Conservation (phyloP, 768 basidiomycete species). For the Phaeotremella fagi region DNA sequence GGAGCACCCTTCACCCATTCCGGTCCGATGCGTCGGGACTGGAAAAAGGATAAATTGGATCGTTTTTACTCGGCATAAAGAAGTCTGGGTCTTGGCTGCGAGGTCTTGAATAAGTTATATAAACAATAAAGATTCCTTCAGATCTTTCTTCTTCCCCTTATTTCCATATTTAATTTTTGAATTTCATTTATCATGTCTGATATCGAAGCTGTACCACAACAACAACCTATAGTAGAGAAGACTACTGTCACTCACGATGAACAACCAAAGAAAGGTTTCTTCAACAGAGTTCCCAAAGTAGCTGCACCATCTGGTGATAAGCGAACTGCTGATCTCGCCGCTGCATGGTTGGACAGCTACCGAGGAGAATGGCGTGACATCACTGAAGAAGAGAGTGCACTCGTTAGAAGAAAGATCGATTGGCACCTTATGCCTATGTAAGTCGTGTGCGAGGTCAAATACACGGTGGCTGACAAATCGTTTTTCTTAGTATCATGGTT, state of each 20-base stretch:
- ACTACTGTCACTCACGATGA: neutral
- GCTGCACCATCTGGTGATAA: too few relatives aligned
- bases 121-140: too few relatives aligned
- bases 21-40: too few relatives aligned
- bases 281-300: too few relatives aligned
- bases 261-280: too few relatives aligned
- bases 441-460: neutral
- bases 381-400: constrained; percentile 8
- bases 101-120: too few relatives aligned
- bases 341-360: constrained; percentile 9
- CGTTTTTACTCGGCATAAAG: too few relatives aligned
- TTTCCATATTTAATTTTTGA: too few relatives aligned
- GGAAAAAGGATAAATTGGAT: too few relatives aligned
- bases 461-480: neutral
- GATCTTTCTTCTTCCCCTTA: too few relatives aligned
- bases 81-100: too few relatives aligned
- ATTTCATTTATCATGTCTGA: neutral
- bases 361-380: constrained; percentile 5
- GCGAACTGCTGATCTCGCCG: constrained; percentile 3
- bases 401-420: constrained; percentile 7
- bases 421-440: constrained; percentile 11
- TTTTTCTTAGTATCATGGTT: neutral
- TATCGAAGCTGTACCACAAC: neutral
- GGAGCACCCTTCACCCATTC: too few relatives aligned
- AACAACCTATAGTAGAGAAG: neutral